These are phyloP conservation scores for Eruca vesicaria DNA, from an alignment of 441 rosid genomes.

Conservation along the genomic window DNA sequence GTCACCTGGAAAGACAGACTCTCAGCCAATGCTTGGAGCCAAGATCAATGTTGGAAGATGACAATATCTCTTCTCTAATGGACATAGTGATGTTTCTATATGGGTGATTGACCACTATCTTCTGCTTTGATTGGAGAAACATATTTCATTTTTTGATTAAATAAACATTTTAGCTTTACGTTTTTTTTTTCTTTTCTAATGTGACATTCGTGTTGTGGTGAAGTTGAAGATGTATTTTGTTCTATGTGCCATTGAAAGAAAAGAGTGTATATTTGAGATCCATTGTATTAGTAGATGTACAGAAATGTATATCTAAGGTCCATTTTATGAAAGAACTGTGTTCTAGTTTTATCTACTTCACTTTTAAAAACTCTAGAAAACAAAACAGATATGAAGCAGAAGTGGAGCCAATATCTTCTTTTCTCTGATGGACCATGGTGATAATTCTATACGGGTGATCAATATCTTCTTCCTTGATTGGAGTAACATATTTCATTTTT, in stretches of 20 bases:
- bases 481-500: not conserved
- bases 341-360: no score
- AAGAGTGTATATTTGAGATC: not conserved
- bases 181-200: not conserved
- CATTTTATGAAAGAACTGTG: no score
- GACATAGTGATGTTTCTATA: not conserved
- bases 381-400: no score
- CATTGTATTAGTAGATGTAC: not conserved
- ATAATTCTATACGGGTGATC: not conserved
- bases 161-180: not conserved
- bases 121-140: not conserved
- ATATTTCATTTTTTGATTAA: not conserved
- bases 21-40: conserved; percentile 20
- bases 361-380: no score
- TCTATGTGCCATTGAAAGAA: not conserved
- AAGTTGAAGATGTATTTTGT: not conserved
- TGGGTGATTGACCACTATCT: not conserved
- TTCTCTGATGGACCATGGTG: not conserved
- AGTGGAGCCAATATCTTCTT: not conserved
- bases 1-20: not conserved
- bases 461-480: not conserved
- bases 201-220: not conserved
- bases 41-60: conserved; percentile 21
- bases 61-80: not conserved
- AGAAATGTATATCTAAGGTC: not conserved